Evolutionary conservation across 1,139 yeast genomes (phyloP).

Genomic region (Magnusiomyces sp.): DNA sequence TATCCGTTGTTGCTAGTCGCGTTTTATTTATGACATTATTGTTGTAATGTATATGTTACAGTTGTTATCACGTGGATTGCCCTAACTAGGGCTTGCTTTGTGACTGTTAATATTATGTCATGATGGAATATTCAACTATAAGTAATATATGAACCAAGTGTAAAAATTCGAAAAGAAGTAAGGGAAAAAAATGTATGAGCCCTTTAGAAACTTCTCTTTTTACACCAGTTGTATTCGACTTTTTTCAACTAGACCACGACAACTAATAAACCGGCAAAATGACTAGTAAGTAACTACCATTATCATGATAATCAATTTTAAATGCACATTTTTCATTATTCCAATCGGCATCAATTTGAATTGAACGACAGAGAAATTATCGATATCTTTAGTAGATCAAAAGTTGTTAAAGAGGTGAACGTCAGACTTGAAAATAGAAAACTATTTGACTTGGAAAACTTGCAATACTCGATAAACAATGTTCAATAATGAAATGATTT

Average conservation of each 20-base stretch:
- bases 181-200: neutral
- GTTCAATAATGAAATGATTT: neutral
- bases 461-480: too few relatives aligned
- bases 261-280: conserved; percentile 14
- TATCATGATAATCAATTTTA: too few relatives aligned
- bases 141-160: conserved; percentile 1
- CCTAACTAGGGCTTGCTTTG: conserved; percentile 11
- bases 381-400: too few relatives aligned
- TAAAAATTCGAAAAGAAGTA: neutral
- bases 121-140: neutral
- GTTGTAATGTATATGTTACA: too few relatives aligned
- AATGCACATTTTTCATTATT: too few relatives aligned
- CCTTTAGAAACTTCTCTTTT: neutral
- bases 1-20: neutral
- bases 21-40: neutral
- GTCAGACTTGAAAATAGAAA: too few relatives aligned
- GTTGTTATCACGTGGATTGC: neutral
- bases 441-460: too few relatives aligned
- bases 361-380: too few relatives aligned
- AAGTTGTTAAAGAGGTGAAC: too few relatives aligned
- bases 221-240: conserved; percentile 5
- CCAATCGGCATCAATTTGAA: too few relatives aligned
- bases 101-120: neutral
- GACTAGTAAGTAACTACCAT: conserved; percentile 17
- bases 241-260: conserved; percentile 9